Evolutionary conservation across 2,329 filamentous ascomycete species (phyloP).

Genomic region (Fusarium phyllophilum): DNA sequence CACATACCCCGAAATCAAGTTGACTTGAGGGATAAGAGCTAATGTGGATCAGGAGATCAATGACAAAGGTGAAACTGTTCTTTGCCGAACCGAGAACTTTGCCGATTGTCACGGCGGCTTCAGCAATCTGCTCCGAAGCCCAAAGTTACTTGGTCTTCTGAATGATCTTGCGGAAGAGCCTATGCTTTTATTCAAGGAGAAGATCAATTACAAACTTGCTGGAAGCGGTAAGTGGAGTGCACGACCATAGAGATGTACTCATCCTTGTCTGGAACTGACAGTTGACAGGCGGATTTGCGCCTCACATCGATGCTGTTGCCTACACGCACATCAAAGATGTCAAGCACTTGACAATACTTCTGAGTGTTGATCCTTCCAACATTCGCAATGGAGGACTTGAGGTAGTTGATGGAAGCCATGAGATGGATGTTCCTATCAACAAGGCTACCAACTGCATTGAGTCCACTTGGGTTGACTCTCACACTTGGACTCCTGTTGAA

Average conservation of each 20-base stretch:
- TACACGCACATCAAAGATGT: not conserved
- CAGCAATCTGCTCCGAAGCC: not conserved
- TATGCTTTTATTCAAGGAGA: slow-evolving; percentile 1
- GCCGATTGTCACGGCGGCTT: not conserved
- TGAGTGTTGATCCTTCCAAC: not conserved
- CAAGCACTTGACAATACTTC: not conserved
- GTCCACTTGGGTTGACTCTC: not conserved
- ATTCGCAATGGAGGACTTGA: not conserved
- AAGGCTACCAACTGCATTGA: not conserved
- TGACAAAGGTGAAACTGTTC: not conserved
- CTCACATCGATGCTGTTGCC: not conserved
- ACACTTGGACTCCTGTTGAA: not conserved
- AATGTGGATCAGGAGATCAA: not conserved
- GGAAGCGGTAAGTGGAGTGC: not conserved
- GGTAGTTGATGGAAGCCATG: not conserved
- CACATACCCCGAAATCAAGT: fast-evolving
- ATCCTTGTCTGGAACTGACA: fast-evolving
- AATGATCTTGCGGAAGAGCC: not conserved
- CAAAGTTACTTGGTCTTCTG: not conserved
- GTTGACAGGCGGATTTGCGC: not conserved
- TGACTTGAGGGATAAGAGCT: not conserved
- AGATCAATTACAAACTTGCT: not conserved
- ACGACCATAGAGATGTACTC: fast-evolving
- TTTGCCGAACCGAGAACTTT: not conserved
- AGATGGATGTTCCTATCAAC: not conserved